Base-by-base conservation (phyloP, 73 alveolate species). In the Urostyla sp. region DNA sequence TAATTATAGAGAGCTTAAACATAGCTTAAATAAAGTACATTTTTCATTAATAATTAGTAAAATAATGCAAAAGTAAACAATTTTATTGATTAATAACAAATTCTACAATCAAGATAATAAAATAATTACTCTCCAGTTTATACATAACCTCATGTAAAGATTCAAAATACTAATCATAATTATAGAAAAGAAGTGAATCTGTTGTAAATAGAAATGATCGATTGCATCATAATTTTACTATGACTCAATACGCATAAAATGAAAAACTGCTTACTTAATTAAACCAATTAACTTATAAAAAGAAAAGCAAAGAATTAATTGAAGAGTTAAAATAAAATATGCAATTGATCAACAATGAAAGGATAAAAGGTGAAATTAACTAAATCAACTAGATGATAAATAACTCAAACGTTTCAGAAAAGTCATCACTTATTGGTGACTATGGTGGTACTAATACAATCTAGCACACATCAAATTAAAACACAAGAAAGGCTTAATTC, bases 161-260 rank as follows among this genome's bases (percentile, higher is more conserved):
- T 31, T 59, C 2, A 18, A 8, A 6, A 27, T 7, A 35, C 10
- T 59, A 4, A 27, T 11, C 51, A 5, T 16, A 63, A 7, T n/a
- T 63, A 6, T 63, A 63, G 79, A 63, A 63, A 63, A 7, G 79
- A 63, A 37, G 61, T 18, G 79, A 63, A n/a, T 63, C 79, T 35
- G 75, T 58, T 40, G 31, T 32, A 13, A 63, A 57, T 4, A 6
- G 21, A 40, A 63, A 23, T 1, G 61, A 18, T 11, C 37, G 46
- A 55, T 26, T 50, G 7, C 10, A 50, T 32, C 6, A 50, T 7
- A 50, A 50, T 18, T 50, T 18, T 8, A 13, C 16, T 7, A 50
- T 10, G 72, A 55, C 24, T 28, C 16, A 36, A 58, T 13, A 7
- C 13, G 23, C 31, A 8, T 1, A 21, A 31, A 27, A 27, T 40